Percentiles rank a stretch among this genome's conserved stretches.
Conservation (phyloP, 116 monocot species). For the Phalaenopsis hybrid region DNA sequence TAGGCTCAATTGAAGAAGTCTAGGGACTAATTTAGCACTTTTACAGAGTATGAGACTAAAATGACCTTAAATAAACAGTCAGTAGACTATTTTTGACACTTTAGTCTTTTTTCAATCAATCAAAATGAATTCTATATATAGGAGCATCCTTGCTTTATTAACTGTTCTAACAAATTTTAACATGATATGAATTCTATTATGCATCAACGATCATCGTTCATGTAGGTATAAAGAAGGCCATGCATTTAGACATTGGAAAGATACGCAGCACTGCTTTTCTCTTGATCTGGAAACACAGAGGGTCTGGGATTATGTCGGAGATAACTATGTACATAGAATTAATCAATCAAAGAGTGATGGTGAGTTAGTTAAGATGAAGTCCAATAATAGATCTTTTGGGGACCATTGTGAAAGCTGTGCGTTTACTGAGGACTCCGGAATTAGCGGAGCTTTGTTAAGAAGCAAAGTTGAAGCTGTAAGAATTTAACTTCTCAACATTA, state of each 20-base stretch:
- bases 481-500: neutral
- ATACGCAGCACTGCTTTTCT: conserved; percentile 88
- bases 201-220: neutral
- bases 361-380: conserved; percentile 41
- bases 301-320: conserved; percentile 98
- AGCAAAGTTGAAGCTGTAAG: conserved; percentile 81
- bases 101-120: neutral
- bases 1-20: too few relatives aligned
- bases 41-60: too few relatives aligned
- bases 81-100: too few relatives aligned
- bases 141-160: neutral
- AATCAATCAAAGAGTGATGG: conserved; percentile 79
- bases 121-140: neutral
- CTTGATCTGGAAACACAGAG: conserved; percentile 76
- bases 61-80: too few relatives aligned
- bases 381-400: conserved; percentile 23
- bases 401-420: conserved; percentile 42
- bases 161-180: neutral
- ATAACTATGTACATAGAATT: conserved; percentile 83
- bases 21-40: too few relatives aligned
- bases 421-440: conserved; percentile 50
- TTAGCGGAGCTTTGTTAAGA: conserved; percentile 46
- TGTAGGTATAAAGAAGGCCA: conserved; percentile 88
- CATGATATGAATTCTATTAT: neutral
- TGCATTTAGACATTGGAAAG: conserved; percentile 88